Percentiles rank a stretch among this genome's conserved stretches.
phyloP scores from a whole-genome alignment of 495 filamentous ascomycete genomes.

The Aspergillus diversus region DNA sequence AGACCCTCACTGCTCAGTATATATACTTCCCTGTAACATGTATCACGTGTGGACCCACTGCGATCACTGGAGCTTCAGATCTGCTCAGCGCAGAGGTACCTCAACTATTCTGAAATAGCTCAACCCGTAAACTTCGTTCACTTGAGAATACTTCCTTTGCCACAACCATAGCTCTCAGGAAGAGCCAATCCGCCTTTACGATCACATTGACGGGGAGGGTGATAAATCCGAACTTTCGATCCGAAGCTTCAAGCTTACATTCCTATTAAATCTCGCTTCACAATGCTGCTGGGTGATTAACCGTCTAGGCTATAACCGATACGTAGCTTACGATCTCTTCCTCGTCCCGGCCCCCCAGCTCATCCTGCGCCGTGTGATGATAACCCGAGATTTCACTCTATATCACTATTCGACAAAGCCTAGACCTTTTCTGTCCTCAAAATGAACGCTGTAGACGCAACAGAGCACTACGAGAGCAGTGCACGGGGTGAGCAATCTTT shows the following conservation, averaged over 20 bases:
- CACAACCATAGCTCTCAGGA: too few species aligned
- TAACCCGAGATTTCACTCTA: too few species aligned
- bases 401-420: too few species aligned
- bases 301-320: not conserved
- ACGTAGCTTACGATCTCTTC: not conserved
- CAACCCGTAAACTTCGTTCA: not conserved
- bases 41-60: not conserved
- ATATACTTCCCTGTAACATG: not conserved
- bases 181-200: too few species aligned
- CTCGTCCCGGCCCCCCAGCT: not conserved
- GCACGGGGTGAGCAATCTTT: slow-evolving; percentile 48
- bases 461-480: slow-evolving; percentile 74
- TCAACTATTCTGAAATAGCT: not conserved
- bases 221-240: too few species aligned
- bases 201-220: too few species aligned
- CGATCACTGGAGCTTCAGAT: not conserved
- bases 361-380: too few species aligned
- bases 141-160: too few species aligned
- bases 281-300: not conserved
- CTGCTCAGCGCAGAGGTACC: not conserved
- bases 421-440: slow-evolving; percentile 23
- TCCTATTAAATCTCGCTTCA: not conserved
- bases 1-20: not conserved
- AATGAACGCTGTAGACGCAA: slow-evolving; percentile 91
- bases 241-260: too few species aligned